Base-by-base conservation (phyloP, 805 yeast species). In the Ogataea paradorogensis region DNA sequence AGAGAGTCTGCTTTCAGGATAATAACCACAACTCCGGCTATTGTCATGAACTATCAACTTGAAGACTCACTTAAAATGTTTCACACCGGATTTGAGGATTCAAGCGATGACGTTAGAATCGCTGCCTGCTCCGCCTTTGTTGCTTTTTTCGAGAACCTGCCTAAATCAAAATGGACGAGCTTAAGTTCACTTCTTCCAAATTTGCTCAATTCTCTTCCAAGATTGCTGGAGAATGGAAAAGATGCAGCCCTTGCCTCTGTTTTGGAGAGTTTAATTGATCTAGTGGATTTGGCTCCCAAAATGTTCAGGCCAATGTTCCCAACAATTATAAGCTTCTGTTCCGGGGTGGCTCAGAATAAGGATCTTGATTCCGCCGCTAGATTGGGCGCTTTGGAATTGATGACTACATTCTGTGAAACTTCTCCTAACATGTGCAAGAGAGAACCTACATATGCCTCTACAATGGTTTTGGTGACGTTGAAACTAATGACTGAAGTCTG, bases 341-440 rank as follows among this genome's bases (percentile, higher is more conserved):
- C 88, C n/a, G 76, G 80, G 11, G 91, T 93, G 23, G 76, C 88
- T 36, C 87, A 85, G 55, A 82, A 88, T 64, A 77, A 74, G 54
- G 95, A 86, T 15, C 66, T 89, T 51, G 97, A 88, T 20, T 73
- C 88, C 15, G 65, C 70, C 33, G 82, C 96, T 4, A 78, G 99
- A 58, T 71, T 87, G 53, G 83, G 93, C 1, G 93, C 96, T 4
- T 67, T 93, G 47, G 99, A 93, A 65, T 73, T 93, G 42, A 69
- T 89, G 51, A 86, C 95, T 5, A 84, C 95, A 0, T 93, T 93
- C 58, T 79, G 93, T 44, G 99, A 93, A 60, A 84, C 85, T 18
- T 84, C 96, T 8, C 98, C 99, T 27, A 81, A 80, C 36, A 93
- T 93, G 99, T 91, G 98, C 69, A 85, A 85, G 58, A 66, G 79